Evolutionary conservation across 805 yeast species (phyloP).

Genomic region (Wickerhamomyces bovis): DNA sequence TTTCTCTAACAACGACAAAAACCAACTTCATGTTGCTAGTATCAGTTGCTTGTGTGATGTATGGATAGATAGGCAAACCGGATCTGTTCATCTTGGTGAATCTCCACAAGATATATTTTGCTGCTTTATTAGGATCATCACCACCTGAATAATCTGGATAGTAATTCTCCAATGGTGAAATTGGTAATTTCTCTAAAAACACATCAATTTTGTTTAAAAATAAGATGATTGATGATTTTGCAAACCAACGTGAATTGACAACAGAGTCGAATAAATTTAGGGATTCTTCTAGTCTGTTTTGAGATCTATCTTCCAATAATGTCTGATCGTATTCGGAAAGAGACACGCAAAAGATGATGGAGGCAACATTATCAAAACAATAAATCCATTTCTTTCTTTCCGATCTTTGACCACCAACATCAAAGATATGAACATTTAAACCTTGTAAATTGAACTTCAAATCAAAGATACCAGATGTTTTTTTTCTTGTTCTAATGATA

Average conservation of each 20-base stretch:
- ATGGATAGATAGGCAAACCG: conserved; percentile 78
- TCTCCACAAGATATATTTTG: conserved; percentile 86
- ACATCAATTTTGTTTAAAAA: conserved; percentile 89
- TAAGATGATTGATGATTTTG: conserved; percentile 76
- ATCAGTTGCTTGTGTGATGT: conserved; percentile 92
- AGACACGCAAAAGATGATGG: conserved; percentile 87
- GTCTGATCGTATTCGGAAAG: conserved; percentile 88
- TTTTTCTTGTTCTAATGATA: conserved; percentile 80
- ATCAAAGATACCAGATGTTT: conserved; percentile 89
- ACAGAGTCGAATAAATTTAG: conserved; percentile 83
- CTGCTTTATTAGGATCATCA: conserved; percentile 82
- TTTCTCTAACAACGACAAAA: conserved; percentile 77
- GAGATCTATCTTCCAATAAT: conserved; percentile 67
- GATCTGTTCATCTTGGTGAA: conserved; percentile 81
- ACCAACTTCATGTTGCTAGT: conserved; percentile 84
- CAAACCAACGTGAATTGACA: conserved; percentile 89
- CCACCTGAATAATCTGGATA: conserved; percentile 94
- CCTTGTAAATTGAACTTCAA: conserved; percentile 72
- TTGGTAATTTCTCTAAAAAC: conserved; percentile 76
- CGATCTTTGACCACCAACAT: conserved; percentile 94
- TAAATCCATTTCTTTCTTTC: conserved; percentile 98
- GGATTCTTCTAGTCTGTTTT: conserved; percentile 76
- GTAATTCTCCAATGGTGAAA: conserved; percentile 72
- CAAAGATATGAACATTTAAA: conserved; percentile 58
- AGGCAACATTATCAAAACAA: conserved; percentile 88